Base-by-base conservation (phyloP, 176 grass and related monocot species). In the Tuctoria greenei region DNA sequence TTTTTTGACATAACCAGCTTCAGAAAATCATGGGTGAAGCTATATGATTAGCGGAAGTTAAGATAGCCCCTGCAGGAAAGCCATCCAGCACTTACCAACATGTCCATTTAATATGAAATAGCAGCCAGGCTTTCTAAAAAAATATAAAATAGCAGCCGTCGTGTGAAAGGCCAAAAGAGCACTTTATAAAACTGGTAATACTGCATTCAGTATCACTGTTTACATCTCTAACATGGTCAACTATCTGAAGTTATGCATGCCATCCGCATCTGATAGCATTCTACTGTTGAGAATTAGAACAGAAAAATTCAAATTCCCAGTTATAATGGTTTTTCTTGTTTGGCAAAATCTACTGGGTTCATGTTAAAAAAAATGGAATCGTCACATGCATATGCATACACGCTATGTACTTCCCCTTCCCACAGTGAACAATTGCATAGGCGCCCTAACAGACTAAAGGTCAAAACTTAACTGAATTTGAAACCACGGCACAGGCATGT, bases 251-350 rank as follows among this genome's bases (percentile, higher is more conserved):
- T 42, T 54, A 21, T 23, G 49, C 35, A 62, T 15, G 23, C 45
- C 71, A 64, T 43, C 44, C 23, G 28, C 41, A 36, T 64, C 46
- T 51, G 54, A 14, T 21, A 41, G 21, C 46, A 7, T 17, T 0
- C 49, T 51, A 34, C 6, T 45, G 31, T 17, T 58, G 10, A 25
- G 9, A 39, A 64, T 4, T 21, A 40, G n/a, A 44, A 64, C 3
- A 44, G 45, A 10, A 24, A 37, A 7, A 7, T 58, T 7, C 4
- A 28, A 4, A 59, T 31, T 6, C 62, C 39, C 42, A 64, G 15
- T 38, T 6, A 68, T 16, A 79, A 83, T 58, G 54, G 1, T 65
- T 46, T 75, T 46, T 8, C 26, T 55, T 41, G 24, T 72, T 72
- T 60, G 16, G 26, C 16, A 5, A 15, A 45, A 37, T 26, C 46